phyloP scores from a whole-genome alignment of 768 basidiomycete species.

The Termitomyces eurrhizus region DNA sequence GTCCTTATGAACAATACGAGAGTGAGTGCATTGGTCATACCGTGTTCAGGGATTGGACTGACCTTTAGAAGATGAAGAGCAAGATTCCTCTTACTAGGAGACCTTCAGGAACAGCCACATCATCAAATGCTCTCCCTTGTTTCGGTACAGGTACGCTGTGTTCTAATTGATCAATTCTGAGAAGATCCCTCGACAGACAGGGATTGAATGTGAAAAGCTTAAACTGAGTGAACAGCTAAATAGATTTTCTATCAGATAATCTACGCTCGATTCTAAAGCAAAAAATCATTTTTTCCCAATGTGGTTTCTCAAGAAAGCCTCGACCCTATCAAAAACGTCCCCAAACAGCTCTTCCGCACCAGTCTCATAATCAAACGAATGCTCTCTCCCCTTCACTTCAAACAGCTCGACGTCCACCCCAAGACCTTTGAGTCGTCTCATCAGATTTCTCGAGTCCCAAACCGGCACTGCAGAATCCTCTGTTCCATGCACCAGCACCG shows the following conservation, averaged over 20 bases:
- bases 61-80: too few relatives aligned
- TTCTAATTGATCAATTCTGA: not conserved
- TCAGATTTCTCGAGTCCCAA: constrained; percentile 35
- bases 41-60: too few relatives aligned
- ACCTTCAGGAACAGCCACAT: too few relatives aligned
- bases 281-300: not conserved
- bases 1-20: too few relatives aligned
- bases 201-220: too few relatives aligned
- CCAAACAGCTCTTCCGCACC: constrained; percentile 39
- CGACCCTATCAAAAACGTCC: constrained; percentile 30
- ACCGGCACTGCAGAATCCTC: constrained; percentile 43
- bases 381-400: constrained; percentile 35
- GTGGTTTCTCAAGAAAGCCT: constrained; percentile 28
- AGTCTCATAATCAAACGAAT: constrained; percentile 52
- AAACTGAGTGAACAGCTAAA: not conserved
- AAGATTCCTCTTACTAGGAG: too few relatives aligned
- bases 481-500: constrained; percentile 44
- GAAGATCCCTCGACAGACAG: not conserved
- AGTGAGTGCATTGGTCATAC: too few relatives aligned
- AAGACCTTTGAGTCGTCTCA: constrained; percentile 22
- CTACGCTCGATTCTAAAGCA: not conserved
- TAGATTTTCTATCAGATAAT: not conserved
- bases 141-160: too few relatives aligned
- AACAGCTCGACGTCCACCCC: constrained; percentile 25
- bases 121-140: too few relatives aligned